These are phyloP conservation scores for Zea luxurians DNA, from an alignment of 176 grass and related monocot species.

Conservation along the genomic window DNA sequence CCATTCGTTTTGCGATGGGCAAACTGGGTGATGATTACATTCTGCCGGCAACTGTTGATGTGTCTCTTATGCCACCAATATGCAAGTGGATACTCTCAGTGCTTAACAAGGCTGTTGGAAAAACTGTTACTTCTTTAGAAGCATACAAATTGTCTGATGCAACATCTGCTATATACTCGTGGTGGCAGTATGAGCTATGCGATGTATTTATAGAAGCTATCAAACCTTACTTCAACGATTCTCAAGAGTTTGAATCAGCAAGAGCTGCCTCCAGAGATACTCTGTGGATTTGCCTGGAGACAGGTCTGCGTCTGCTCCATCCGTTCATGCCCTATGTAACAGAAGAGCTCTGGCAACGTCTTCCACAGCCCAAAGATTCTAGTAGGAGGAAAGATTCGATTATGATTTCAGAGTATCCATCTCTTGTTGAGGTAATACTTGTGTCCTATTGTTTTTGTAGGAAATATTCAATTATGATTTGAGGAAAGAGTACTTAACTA, in stretches of 20 bases:
- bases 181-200: slow-evolving; percentile 90
- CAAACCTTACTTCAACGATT: slow-evolving; percentile 73
- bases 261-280: slow-evolving; percentile 72
- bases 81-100: slow-evolving; percentile 94
- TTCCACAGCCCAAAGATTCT: slow-evolving; percentile 66
- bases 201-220: slow-evolving; percentile 93
- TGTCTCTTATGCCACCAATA: slow-evolving; percentile 58
- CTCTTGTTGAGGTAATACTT: slow-evolving; percentile 57
- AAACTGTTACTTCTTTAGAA: slow-evolving; percentile 79
- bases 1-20: slow-evolving; percentile 81
- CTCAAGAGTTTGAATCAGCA: slow-evolving; percentile 59
- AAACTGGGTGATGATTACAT: slow-evolving; percentile 80
- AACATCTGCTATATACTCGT: slow-evolving; percentile 83
- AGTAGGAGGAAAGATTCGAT: slow-evolving; percentile 71
- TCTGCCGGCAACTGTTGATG: slow-evolving; percentile 57
- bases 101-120: slow-evolving; percentile 73
- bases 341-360: slow-evolving; percentile 86
- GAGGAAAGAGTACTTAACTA: neutral
- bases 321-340: slow-evolving; percentile 93
- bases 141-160: slow-evolving; percentile 86
- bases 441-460: neutral
- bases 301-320: slow-evolving; percentile 76
- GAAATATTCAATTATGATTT: slow-evolving; percentile 8
- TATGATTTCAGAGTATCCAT: slow-evolving; percentile 90
- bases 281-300: slow-evolving; percentile 79